phyloP scores from a whole-genome alignment of 208 protist genomes.

The Blastocrithidia nonstop region DNA sequence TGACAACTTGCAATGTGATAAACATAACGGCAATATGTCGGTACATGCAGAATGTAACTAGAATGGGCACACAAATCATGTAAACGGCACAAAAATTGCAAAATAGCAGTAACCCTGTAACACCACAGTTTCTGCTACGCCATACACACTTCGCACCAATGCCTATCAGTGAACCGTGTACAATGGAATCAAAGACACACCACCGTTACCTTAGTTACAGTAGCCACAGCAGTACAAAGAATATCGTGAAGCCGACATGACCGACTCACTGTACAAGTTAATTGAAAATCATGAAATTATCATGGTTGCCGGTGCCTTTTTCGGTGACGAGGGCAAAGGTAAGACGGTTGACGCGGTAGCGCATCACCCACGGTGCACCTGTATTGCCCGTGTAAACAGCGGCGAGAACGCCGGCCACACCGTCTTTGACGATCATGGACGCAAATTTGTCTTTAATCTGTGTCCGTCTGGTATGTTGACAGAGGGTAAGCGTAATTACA shows the following conservation, averaged over 20 bases:
- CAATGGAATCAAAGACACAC: constrained; percentile 17
- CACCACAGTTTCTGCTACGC: too few relatives aligned
- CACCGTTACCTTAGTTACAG: constrained; percentile 49
- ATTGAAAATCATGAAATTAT: constrained; percentile 71
- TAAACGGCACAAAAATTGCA: too few relatives aligned
- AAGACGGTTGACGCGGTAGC: constrained; percentile 86
- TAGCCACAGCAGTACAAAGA: constrained; percentile 27
- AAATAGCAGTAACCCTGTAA: too few relatives aligned
- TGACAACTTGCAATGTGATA: too few relatives aligned
- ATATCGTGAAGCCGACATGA: constrained; percentile 51
- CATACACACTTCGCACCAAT: constrained; percentile 18
- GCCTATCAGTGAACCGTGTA: constrained; percentile 35
- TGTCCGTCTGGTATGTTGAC: constrained; percentile 70
- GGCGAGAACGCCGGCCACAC: constrained; percentile 89
- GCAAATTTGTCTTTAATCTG: constrained; percentile 86
- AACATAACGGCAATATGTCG: too few relatives aligned
- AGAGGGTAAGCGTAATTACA: constrained; percentile 60
- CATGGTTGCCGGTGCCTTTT: constrained; percentile 84
- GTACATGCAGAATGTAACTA: too few relatives aligned
- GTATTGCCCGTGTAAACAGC: constrained; percentile 82
- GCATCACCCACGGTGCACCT: constrained; percentile 57
- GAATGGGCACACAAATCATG: too few relatives aligned
- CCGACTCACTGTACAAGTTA: constrained; percentile 61
- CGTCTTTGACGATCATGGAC: constrained; percentile 58
- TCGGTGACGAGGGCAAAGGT: constrained; percentile 87